These are phyloP conservation scores for Spathaspora sp. DNA, from an alignment of 1,139 yeast genomes.

Conservation along the genomic window DNA sequence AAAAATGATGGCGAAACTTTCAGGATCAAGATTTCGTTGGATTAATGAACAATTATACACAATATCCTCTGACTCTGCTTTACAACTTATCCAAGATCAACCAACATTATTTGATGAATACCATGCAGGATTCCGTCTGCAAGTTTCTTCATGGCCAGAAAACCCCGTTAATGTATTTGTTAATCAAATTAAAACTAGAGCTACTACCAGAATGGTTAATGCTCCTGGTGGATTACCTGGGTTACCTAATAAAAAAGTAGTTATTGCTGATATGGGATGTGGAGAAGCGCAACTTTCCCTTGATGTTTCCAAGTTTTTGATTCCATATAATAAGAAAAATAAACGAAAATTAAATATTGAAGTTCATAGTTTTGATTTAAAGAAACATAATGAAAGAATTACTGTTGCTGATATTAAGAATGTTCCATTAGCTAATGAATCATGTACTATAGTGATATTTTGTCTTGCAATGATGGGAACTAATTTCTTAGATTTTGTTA, in stretches of 20 bases:
- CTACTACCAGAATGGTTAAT: constrained; percentile 62
- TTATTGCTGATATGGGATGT: constrained; percentile 97
- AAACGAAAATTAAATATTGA: constrained; percentile 48
- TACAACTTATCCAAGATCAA: constrained; percentile 69
- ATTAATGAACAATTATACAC: constrained; percentile 94
- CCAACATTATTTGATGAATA: constrained; percentile 92
- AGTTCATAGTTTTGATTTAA: constrained; percentile 88
- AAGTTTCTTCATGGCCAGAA: constrained; percentile 96
- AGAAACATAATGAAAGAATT: constrained; percentile 80
- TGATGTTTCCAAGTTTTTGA: constrained; percentile 56
- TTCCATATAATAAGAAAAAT: constrained; percentile 32
- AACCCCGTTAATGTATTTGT: constrained; percentile 93
- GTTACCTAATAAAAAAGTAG: constrained; percentile 50
- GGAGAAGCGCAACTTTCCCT: constrained; percentile 90
- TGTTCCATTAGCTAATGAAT: constrained; percentile 78
- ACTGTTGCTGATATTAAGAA: constrained; percentile 93
- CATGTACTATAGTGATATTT: constrained; percentile 83
- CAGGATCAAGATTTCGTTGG: constrained; percentile 97
- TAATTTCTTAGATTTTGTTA: constrained; percentile 84
- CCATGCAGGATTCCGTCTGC: constrained; percentile 92
- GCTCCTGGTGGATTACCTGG: constrained; percentile 97
- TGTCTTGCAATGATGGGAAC: constrained; percentile 98
- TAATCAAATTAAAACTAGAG: constrained; percentile 61
- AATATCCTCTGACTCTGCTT: constrained; percentile 73
- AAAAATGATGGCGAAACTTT: constrained; percentile 90